Conservation (phyloP, 495 filamentous ascomycete species). For the Staphylotrichum longicolle region DNA sequence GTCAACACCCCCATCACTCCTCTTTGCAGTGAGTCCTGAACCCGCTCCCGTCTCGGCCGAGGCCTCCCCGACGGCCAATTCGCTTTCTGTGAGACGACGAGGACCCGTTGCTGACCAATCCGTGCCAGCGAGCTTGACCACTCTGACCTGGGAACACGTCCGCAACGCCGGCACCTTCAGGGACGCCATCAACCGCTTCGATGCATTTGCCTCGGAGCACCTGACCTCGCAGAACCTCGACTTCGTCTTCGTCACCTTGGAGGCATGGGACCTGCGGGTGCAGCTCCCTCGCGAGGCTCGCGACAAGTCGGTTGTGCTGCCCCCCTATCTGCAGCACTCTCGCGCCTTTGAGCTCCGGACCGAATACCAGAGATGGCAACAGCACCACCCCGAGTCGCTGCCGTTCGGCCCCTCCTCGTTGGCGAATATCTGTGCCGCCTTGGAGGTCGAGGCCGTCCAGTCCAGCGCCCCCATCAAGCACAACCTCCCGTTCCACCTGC, state of each 20-base stretch:
- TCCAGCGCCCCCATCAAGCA: constrained; percentile 97
- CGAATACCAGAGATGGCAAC: constrained; percentile 97
- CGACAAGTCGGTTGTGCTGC: constrained; percentile 94
- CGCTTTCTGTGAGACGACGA: background rate
- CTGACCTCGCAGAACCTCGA: constrained; percentile 80
- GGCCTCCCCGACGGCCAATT: constrained; percentile 21
- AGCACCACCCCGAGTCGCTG: constrained; percentile 93
- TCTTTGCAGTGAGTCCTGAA: constrained; percentile 82
- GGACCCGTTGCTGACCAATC: constrained; percentile 27
- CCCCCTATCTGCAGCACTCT: constrained; percentile 96
- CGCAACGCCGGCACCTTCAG: constrained; percentile 94
- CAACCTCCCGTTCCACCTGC: constrained; percentile 95
- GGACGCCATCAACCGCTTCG: constrained; percentile 92
- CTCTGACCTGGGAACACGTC: constrained; percentile 98
- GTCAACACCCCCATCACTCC: constrained; percentile 98
- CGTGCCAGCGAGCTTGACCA: constrained; percentile 83
- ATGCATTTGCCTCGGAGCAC: constrained; percentile 86
- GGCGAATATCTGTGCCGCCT: constrained; percentile 93
- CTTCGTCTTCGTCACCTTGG: constrained; percentile 96
- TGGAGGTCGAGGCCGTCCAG: constrained; percentile 96
- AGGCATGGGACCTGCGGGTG: constrained; percentile 97
- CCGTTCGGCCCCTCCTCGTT: constrained; percentile 94
- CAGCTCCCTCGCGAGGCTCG: constrained; percentile 96
- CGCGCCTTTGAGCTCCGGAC: constrained; percentile 94
- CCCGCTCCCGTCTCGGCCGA: constrained; percentile 17